A percentile compares a stretch with the other conserved stretches of the same genome.
phyloP scores from a whole-genome alignment of 352 stramenopile species.

The Globisporangium orthogonon region DNA sequence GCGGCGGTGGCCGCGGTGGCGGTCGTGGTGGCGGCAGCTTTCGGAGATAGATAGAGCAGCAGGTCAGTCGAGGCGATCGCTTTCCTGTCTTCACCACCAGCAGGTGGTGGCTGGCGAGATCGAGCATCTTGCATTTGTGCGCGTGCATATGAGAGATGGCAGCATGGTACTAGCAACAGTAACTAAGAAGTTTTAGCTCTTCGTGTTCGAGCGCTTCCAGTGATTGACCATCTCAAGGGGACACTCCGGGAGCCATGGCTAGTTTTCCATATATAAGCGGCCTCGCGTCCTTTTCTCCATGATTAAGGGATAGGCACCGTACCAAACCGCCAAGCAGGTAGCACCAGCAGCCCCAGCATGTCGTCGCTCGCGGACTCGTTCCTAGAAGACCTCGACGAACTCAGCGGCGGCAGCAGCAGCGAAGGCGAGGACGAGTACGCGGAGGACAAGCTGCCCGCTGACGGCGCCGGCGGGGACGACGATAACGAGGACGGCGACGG shows the following conservation, averaged over 20 bases:
- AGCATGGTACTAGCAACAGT: too few relatives aligned
- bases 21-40: slow-evolving; percentile 7
- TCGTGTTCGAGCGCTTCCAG: too few relatives aligned
- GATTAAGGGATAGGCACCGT: too few relatives aligned
- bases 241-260: too few relatives aligned
- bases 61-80: neutral
- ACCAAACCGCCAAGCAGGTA: neutral
- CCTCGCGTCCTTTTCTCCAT: too few relatives aligned
- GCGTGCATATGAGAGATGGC: too few relatives aligned
- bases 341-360: slow-evolving; percentile 30
- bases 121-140: too few relatives aligned
- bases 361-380: slow-evolving; percentile 85
- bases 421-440: slow-evolving; percentile 43
- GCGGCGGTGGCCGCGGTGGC: slow-evolving; percentile 4
- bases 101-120: neutral
- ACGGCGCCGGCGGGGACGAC: neutral
- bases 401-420: slow-evolving; percentile 72
- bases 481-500: slow-evolving; percentile 16
- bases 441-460: neutral
- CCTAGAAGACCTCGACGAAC: slow-evolving; percentile 86
- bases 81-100: neutral
- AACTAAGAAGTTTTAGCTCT: too few relatives aligned
- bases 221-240: neutral
- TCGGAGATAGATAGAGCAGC: slow-evolving; percentile 3
- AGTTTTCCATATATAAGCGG: too few relatives aligned